Evolutionary conservation across 441 rosid species (phyloP).

Genomic region (Euphorbia schlechtendalii): DNA sequence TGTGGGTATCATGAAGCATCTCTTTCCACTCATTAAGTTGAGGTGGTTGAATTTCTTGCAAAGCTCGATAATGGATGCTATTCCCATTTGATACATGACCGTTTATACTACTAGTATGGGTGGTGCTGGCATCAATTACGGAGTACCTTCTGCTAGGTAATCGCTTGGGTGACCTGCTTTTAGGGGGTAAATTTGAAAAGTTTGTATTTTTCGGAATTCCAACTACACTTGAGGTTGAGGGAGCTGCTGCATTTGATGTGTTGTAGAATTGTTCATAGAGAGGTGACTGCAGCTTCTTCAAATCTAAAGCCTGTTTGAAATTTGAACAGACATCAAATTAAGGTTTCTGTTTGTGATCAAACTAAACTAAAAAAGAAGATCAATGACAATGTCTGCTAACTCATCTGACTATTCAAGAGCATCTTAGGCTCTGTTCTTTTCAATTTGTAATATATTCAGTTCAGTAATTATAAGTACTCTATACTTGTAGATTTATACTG

Average conservation of each 20-base stretch:
- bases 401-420: neutral
- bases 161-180: conserved; percentile 74
- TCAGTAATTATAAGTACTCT: no score
- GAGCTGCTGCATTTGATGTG: conserved; percentile 42
- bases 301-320: conserved; percentile 61
- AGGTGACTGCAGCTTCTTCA: conserved; percentile 91
- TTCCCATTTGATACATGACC: conserved; percentile 34
- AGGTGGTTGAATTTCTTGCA: conserved; percentile 59
- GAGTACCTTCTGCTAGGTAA: conserved; percentile 79
- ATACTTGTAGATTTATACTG: no score
- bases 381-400: neutral
- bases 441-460: no score
- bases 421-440: neutral
- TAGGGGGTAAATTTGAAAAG: conserved; percentile 53
- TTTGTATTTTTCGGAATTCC: conserved; percentile 31
- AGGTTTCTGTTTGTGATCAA: neutral
- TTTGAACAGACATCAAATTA: conserved; percentile 8
- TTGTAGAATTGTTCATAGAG: conserved; percentile 83
- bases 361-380: neutral
- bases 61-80: conserved; percentile 30
- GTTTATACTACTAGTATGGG: conserved; percentile 28
- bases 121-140: conserved; percentile 34
- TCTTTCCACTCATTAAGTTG: conserved; percentile 40
- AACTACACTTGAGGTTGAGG: conserved; percentile 31
- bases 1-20: conserved; percentile 27